Percentiles rank a stretch among this genome's conserved stretches.
Evolutionary conservation across 345 rosid genomes (phyloP).

Genomic region (Populus ilicifolia): DNA sequence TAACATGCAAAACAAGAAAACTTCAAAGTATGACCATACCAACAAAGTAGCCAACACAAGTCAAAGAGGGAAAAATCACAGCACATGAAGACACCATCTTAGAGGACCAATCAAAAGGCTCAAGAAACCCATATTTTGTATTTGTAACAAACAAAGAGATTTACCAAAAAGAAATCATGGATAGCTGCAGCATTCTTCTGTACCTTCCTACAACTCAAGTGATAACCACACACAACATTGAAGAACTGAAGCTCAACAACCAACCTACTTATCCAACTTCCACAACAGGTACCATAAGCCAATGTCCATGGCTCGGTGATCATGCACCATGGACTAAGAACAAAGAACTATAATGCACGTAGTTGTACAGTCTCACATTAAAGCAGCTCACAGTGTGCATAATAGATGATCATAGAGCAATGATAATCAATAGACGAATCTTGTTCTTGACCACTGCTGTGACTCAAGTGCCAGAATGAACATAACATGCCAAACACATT

Average conservation of each 20-base stretch:
- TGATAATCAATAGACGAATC: background rate
- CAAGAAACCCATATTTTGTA: background rate
- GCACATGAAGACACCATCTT: background rate
- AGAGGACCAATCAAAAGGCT: background rate
- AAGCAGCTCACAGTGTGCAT: background rate
- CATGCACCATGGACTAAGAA: background rate
- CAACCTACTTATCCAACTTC: background rate
- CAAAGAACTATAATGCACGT: background rate
- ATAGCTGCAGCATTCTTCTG: too few species aligned
- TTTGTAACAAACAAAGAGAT: background rate
- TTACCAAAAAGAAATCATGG: background rate
- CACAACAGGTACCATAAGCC: background rate
- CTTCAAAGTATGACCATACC: background rate
- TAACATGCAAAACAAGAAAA: background rate
- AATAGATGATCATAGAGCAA: background rate
- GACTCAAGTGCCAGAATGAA: background rate
- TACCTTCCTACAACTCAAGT: background rate
- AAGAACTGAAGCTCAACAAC: background rate
- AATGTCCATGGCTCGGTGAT: background rate
- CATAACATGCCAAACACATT: background rate
- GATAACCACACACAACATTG: background rate
- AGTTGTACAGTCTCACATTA: background rate
- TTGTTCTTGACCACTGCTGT: background rate
- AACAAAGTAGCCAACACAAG: background rate
- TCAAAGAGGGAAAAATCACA: background rate